Percentiles rank a stretch among this genome's conserved stretches.
These are phyloP conservation scores for Fragaria ananassa DNA, from an alignment of 306 rosid species.

Conservation along the genomic window DNA sequence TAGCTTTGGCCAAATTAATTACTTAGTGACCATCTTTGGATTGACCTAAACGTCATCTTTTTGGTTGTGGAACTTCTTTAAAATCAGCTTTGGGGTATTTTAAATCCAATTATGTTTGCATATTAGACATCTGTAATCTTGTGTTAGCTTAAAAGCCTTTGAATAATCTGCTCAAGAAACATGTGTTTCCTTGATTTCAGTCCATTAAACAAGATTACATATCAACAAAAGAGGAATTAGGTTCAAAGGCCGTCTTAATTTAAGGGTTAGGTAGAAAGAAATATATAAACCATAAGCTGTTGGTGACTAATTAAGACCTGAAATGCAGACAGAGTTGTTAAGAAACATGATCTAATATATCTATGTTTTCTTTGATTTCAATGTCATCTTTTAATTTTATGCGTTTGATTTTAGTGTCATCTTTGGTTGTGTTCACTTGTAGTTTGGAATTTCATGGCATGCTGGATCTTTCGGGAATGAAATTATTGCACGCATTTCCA, in stretches of 20 bases:
- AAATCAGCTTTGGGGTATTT: neutral
- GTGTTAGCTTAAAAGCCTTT: neutral
- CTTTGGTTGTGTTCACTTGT: neutral
- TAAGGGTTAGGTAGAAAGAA: slow-evolving; percentile 29
- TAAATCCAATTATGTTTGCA: neutral
- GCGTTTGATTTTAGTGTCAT: neutral
- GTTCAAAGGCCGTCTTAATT: slow-evolving; percentile 17
- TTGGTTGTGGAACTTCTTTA: neutral
- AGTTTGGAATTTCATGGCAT: slow-evolving; percentile 16
- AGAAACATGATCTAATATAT: neutral
- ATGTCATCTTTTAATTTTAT: neutral
- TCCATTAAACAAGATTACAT: slow-evolving; percentile 21
- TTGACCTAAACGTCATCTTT: neutral
- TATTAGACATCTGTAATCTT: neutral
- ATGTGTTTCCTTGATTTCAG: slow-evolving; percentile 4
- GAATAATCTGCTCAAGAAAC: neutral
- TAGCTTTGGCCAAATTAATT: neutral
- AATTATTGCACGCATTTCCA: neutral
- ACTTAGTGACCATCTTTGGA: neutral
- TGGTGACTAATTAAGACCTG: neutral
- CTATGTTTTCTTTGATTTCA: slow-evolving; percentile 10
- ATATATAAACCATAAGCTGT: neutral
- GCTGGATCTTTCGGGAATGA: neutral
- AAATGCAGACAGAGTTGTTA: neutral
- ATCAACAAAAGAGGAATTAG: slow-evolving; percentile 18